These are phyloP conservation scores for Ichthyophthirius multifiliis DNA, from an alignment of 169 alveolate genomes.

Conservation along the genomic window DNA sequence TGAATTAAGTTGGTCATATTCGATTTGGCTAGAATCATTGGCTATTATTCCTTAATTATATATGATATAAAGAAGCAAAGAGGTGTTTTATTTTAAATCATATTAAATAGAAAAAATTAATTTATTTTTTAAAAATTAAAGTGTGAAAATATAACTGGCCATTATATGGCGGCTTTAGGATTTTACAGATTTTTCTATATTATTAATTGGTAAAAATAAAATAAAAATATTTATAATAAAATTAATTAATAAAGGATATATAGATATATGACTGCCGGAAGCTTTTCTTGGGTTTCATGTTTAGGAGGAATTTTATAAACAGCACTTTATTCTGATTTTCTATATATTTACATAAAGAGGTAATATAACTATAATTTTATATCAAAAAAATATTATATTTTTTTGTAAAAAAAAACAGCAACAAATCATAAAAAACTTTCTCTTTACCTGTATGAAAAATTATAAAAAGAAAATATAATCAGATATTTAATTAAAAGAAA, in stretches of 20 bases:
- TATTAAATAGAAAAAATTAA: no score
- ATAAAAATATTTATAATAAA: no score
- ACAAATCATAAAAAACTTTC: no score
- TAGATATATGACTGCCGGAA: conserved; percentile 41
- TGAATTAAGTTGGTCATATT: conserved; percentile 71
- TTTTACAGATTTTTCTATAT: conserved; percentile 75
- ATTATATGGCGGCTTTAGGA: conserved; percentile 65
- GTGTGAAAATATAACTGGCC: conserved; percentile 68
- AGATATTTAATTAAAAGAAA: no score
- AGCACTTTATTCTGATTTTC: conserved; percentile 64
- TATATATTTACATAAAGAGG: conserved; percentile 52
- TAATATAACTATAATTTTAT: neutral
- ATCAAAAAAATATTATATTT: no score
- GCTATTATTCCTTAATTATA: conserved; percentile 77
- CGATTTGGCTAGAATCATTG: conserved; percentile 74
- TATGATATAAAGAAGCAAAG: conserved; percentile 57
- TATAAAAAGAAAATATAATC: no score
- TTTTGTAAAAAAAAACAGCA: no score
- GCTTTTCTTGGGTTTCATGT: conserved; percentile 56
- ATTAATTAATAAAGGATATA: conserved; percentile 33
- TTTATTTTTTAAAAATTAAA: neutral
- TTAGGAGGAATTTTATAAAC: conserved; percentile 67
- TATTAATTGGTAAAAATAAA: conserved; percentile 47
- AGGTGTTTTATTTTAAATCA: neutral
- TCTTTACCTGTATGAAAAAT: no score